These are phyloP conservation scores for Periconia digitata DNA, from an alignment of 2,329 filamentous ascomycete genomes.

Conservation along the genomic window DNA sequence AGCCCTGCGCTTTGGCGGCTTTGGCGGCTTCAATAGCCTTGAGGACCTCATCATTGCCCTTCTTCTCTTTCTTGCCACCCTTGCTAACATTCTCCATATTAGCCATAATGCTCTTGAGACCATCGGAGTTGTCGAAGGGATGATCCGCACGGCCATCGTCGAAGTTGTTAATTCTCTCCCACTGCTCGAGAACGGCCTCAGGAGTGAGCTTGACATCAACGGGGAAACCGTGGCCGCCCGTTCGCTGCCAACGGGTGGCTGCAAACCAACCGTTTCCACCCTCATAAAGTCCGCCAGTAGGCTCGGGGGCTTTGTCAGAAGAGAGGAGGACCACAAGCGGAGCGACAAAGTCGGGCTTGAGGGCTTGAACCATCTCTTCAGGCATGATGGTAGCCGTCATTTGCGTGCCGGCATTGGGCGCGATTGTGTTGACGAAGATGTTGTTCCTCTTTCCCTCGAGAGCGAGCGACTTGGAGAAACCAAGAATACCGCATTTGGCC, in stretches of 20 bases:
- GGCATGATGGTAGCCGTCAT: constrained; percentile 95
- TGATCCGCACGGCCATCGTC: constrained; percentile 85
- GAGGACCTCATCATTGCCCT: constrained; percentile 67
- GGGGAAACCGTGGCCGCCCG: constrained; percentile 87
- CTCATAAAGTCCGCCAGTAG: constrained; percentile 89
- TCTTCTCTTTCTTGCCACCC: constrained; percentile 46
- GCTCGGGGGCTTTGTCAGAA: constrained; percentile 81
- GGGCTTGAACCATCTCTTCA: constrained; percentile 96
- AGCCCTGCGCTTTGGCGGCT: constrained; percentile 69
- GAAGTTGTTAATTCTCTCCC: constrained; percentile 76
- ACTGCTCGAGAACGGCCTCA: constrained; percentile 71
- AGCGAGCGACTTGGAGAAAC: constrained; percentile 89
- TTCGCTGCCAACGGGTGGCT: constrained; percentile 91
- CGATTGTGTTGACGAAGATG: constrained; percentile 97
- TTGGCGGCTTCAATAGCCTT: constrained; percentile 76
- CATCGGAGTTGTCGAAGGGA: constrained; percentile 76
- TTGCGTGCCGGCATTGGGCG: constrained; percentile 92
- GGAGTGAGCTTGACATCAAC: constrained; percentile 76
- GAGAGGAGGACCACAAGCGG: constrained; percentile 86
- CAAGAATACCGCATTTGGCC: constrained; percentile 73
- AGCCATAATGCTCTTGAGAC: constrained; percentile 75
- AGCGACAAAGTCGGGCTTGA: constrained; percentile 98
- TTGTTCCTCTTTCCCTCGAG: constrained; percentile 96
- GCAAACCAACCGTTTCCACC: constrained; percentile 93
- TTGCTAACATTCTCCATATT: constrained; percentile 79